Conservation (phyloP, 2,329 filamentous ascomycete genomes). For the Exophiala spinifera region DNA sequence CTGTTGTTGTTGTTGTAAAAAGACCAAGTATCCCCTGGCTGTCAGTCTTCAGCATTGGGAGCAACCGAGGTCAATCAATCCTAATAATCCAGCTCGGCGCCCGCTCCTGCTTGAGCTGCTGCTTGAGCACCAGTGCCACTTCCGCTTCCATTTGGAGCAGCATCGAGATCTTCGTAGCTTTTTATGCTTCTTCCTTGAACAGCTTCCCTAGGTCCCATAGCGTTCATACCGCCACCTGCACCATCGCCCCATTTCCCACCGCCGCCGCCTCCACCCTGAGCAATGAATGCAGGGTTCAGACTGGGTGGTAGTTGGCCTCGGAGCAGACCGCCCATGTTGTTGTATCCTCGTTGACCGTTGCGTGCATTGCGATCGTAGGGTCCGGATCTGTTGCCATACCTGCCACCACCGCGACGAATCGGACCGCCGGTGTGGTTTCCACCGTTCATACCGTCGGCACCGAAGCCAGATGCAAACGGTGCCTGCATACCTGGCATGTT, state of each 20-base stretch:
- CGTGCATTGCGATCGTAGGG: constrained; percentile 60
- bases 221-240: constrained; percentile 64
- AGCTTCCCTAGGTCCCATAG: constrained; percentile 82
- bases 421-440: constrained; percentile 59
- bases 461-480: constrained; percentile 41
- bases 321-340: constrained; percentile 33
- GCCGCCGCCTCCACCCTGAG: constrained; percentile 45
- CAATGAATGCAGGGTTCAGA: constrained; percentile 42
- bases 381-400: constrained; percentile 62
- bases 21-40: too few relatives aligned
- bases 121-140: constrained; percentile 31
- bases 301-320: constrained; percentile 40
- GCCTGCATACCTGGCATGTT: constrained; percentile 24
- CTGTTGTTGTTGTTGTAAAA: too few relatives aligned
- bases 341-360: constrained; percentile 34
- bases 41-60: too few relatives aligned
- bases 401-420: constrained; percentile 64
- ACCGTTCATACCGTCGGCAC: constrained; percentile 47
- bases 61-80: constrained; percentile 2
- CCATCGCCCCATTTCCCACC: constrained; percentile 69
- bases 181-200: constrained; percentile 89
- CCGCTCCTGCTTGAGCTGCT: constrained; percentile 14
- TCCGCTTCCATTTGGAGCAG: constrained; percentile 43
- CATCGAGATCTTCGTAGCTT: constrained; percentile 96
- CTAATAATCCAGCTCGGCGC: constrained; percentile 25